Percentiles rank a stretch among this genome's conserved stretches.
Conservation (phyloP, 1,139 yeast species). For the Protomyces arabidopsidicola region DNA sequence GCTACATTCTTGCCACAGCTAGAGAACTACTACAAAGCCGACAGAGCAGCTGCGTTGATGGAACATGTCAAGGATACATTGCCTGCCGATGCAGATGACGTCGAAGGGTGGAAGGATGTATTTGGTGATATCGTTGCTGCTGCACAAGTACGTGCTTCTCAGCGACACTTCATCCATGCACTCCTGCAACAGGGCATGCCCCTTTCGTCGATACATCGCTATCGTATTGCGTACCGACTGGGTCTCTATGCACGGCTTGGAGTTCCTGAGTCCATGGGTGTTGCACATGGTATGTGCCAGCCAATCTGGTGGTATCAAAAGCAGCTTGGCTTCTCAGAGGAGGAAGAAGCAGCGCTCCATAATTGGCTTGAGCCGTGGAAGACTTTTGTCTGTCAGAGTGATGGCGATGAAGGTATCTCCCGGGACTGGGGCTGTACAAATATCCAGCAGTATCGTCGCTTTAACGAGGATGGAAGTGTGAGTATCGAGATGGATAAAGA, state of each 20-base stretch:
- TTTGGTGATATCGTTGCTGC: conserved; percentile 44
- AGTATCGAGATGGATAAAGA: conserved; percentile 36
- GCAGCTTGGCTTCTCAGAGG: conserved; percentile 36
- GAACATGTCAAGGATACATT: conserved; percentile 37
- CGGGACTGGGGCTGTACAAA: conserved; percentile 38
- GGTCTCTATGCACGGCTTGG: conserved; percentile 36
- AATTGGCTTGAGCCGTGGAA: conserved; percentile 24
- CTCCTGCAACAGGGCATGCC: conserved; percentile 38
- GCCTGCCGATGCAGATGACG: conserved; percentile 25
- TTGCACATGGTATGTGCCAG: conserved; percentile 40
- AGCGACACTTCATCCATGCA: conserved; percentile 41
- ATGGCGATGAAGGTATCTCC: conserved; percentile 26
- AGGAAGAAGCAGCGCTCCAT: conserved; percentile 37
- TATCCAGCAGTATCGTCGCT: conserved; percentile 35
- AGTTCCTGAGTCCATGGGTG: conserved; percentile 31
- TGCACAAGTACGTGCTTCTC: conserved; percentile 44
- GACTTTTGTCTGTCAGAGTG: neutral
- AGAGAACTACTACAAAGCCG: conserved; percentile 42
- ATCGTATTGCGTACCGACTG: conserved; percentile 40
- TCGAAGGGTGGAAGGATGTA: conserved; percentile 33
- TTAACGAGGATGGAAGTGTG: conserved; percentile 38
- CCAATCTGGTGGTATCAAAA: conserved; percentile 40
- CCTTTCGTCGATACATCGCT: conserved; percentile 38
- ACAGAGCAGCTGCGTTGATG: conserved; percentile 38
- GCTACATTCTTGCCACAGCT: conserved; percentile 56